Evolutionary conservation across 2,329 filamentous ascomycete genomes (phyloP).

Genomic region (Botryotinia convoluta): DNA sequence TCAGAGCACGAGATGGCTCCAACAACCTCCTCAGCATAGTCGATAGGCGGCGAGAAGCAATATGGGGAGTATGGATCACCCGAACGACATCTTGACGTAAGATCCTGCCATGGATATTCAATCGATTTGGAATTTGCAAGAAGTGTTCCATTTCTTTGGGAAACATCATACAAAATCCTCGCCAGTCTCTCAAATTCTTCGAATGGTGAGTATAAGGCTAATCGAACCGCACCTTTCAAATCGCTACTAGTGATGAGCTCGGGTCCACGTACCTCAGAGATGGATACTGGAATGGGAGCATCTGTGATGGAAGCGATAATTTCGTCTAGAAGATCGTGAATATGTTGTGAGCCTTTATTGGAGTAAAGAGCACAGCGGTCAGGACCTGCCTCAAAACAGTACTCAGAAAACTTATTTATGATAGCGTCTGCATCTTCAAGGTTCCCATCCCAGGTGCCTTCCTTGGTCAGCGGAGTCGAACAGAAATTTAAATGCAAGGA

Average conservation of each 20-base stretch:
- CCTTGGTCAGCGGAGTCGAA: not conserved
- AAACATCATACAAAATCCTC: not conserved
- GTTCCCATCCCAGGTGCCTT: conserved; percentile 6
- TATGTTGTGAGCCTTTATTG: not conserved
- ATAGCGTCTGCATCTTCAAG: not conserved
- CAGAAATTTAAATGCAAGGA: not conserved
- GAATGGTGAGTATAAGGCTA: conserved; percentile 1
- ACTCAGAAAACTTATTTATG: not conserved
- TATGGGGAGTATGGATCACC: not conserved
- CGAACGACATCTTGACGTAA: not conserved
- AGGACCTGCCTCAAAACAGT: not conserved
- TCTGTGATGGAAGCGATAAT: not conserved
- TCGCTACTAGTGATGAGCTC: not conserved
- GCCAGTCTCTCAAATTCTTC: not conserved
- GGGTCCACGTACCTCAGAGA: not conserved
- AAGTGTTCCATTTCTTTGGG: not conserved
- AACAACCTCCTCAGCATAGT: conserved; percentile 7
- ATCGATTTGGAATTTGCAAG: conserved; percentile 4
- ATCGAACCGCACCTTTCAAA: not conserved
- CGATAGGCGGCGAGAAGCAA: not conserved
- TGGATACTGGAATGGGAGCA: not conserved
- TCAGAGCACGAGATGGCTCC: not conserved
- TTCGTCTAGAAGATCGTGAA: not conserved
- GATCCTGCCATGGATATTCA: not conserved
- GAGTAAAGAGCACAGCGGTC: conserved; percentile 1